Evolutionary conservation across 805 yeast species (phyloP).

Genomic region (Ogataea pignaliae): DNA sequence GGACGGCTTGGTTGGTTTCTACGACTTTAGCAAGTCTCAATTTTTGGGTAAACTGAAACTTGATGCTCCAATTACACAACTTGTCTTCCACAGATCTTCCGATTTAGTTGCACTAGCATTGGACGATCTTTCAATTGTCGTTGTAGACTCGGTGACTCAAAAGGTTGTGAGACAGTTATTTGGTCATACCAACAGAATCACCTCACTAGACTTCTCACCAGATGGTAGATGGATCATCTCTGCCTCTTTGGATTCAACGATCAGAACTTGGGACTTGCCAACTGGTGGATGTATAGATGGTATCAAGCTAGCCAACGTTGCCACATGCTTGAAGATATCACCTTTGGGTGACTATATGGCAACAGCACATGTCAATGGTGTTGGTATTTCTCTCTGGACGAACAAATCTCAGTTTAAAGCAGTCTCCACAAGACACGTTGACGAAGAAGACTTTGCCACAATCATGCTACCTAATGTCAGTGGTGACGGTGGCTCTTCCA

Average conservation of each 20-base stretch:
- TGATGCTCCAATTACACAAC: slow-evolving; percentile 70
- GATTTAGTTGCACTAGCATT: slow-evolving; percentile 81
- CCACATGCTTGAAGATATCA: slow-evolving; percentile 73
- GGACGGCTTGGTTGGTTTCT: slow-evolving; percentile 85
- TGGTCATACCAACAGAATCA: slow-evolving; percentile 88
- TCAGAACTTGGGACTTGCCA: slow-evolving; percentile 96
- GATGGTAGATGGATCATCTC: slow-evolving; percentile 94
- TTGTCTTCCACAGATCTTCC: slow-evolving; percentile 77
- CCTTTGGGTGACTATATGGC: slow-evolving; percentile 89
- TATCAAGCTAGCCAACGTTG: slow-evolving; percentile 70
- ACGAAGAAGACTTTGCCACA: slow-evolving; percentile 67
- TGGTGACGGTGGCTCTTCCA: slow-evolving; percentile 68
- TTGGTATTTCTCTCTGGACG: slow-evolving; percentile 91
- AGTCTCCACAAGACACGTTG: slow-evolving; percentile 68
- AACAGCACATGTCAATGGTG: slow-evolving; percentile 84
- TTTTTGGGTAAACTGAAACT: slow-evolving; percentile 62
- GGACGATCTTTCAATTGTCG: slow-evolving; percentile 80
- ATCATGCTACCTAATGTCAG: slow-evolving; percentile 69
- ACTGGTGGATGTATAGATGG: slow-evolving; percentile 97
- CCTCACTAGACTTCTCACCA: slow-evolving; percentile 85
- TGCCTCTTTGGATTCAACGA: slow-evolving; percentile 75
- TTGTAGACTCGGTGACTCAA: slow-evolving; percentile 78
- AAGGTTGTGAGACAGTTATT: slow-evolving; percentile 78
- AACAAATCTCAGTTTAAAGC: slow-evolving; percentile 80
- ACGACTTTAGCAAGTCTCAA: slow-evolving; percentile 72